Base-by-base conservation (phyloP, 192 early-diverging fungal genomes). In the Coemansia sp. region DNA sequence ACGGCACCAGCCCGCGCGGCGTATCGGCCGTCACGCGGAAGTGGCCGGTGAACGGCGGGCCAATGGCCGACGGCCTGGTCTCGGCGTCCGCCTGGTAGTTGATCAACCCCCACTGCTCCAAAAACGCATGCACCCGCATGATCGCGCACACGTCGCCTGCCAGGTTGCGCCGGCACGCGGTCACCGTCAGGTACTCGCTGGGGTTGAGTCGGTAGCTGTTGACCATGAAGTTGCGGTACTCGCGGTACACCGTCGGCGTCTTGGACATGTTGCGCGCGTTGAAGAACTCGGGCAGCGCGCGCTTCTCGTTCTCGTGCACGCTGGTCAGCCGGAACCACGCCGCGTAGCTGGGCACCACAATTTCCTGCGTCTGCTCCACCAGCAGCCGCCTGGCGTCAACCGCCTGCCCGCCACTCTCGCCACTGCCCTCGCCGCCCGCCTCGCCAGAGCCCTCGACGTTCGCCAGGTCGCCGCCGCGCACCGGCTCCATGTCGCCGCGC, bases 61-160 rank as follows among this genome's bases (percentile, higher is more conserved):
- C 93, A 14, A 98, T 85, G 23, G 80, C 78, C 22, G 91, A 92
- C n/a, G 97, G 97, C 37, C 90, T 81, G 18, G 90, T 87, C 51
- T 95, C 92, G 6, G 94, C 89, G 68, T 99, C 94, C 53, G 94
- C 87, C 83, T 99, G 93, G 73, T 96, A 94, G 77, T 99, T 99
- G 65, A 99, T 92, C 25, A 99, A 80, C 1, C 97, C 97, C 97
- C 97, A 99, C 69, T 99, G 95, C 76, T 99, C 95, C 47, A 99
- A 80, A 58, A 99, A 95, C 3, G 95, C 92, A 78, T 99, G 97
- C 4, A 99, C 94, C 47, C 97, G 83, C 75, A 98, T 94, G 54
- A 99, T 97, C 3, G 95, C 92, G 66, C 97, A 96, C 8, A 99
- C 97, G 80, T 99, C 97, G 21, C 97, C 97, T 0, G 94, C 93